Evolutionary conservation across 768 basidiomycete species (phyloP), one percentile per base, ranked within the genome.

Genomic region (Galerina sulciceps): DNA sequence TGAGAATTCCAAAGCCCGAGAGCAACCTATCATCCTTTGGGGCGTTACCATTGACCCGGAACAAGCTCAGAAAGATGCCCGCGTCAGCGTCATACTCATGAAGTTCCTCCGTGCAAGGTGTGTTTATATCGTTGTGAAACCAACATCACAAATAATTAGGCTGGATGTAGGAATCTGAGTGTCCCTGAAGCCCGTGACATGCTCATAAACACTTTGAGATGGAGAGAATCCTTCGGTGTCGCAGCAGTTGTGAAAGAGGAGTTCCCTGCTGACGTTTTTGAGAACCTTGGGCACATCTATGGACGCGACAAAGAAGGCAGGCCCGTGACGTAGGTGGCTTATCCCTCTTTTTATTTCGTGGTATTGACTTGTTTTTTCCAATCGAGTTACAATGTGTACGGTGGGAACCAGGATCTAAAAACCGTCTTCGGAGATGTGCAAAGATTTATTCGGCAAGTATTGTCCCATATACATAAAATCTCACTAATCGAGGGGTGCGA

Each of bases 61-160:
- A 2, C 75, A 77, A 55, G 82, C 84, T 11, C 71, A 65, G n/a
- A 53, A 67, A 47, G 82, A 91, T 68, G 85, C 90, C 0, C 81
- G 83, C 8, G 83, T 85, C 58, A 91, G 89, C 65, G 90, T 93
- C 34, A 67, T 93, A 9, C 77, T 94, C 37, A 85, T 93, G 83
- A 93, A 93, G 68, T 94, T 93, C 76, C 74, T 92, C 31, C 81
- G 89, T 56, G 92, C 92, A 4, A 83, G 89, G 89, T 86, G 64
- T n/a, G 55, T 49, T 14, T 18, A 13, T 6, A n/a, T n/a, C 45
- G 17, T 35, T 9, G 34, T 34, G 8, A 31, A 10, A 13, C 10
- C 38, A 34, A 18, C 17, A 31, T 11, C 10, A 49, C 26, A 38
- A 2, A 15, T 18, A 34, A 18, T 26, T 43, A 51, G 46, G 13